These are phyloP conservation scores for Penicillium tannophilum DNA, from an alignment of 495 filamentous ascomycete genomes.

Conservation along the genomic window DNA sequence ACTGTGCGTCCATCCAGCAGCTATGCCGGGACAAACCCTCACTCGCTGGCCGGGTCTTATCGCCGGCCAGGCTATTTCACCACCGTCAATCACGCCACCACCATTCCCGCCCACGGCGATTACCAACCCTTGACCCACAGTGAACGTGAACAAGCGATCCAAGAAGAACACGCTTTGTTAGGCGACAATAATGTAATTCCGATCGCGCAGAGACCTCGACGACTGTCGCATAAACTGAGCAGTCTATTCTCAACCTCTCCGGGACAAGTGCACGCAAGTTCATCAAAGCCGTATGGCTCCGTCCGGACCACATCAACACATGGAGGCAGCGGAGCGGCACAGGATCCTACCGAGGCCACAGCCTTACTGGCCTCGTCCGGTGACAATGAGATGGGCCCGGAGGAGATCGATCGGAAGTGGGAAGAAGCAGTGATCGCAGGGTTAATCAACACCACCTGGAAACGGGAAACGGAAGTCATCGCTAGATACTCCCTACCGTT, in stretches of 20 bases:
- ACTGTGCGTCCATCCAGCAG: conserved; percentile 48
- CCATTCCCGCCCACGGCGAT: conserved; percentile 44
- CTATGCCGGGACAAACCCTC: conserved; percentile 35
- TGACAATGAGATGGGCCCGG: conserved; percentile 32
- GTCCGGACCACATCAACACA: conserved; percentile 17
- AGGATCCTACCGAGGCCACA: conserved; percentile 47
- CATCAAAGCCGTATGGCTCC: conserved; percentile 17
- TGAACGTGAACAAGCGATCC: conserved; percentile 63
- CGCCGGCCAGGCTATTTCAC: conserved; percentile 66
- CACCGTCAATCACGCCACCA: conserved; percentile 55
- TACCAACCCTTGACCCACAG: conserved; percentile 58
- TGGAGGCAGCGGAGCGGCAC: conserved; percentile 15
- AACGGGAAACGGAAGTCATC: conserved; percentile 74
- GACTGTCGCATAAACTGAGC: conserved; percentile 33
- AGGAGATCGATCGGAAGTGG: conserved; percentile 66
- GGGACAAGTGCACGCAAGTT: conserved; percentile 6
- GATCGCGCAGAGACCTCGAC: conserved; percentile 52
- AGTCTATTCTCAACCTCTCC: conserved; percentile 28
- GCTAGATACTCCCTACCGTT: conserved; percentile 63
- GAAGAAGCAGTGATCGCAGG: conserved; percentile 74
- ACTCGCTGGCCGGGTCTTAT: conserved; percentile 70
- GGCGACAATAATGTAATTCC: conserved; percentile 76
- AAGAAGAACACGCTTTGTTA: conserved; percentile 74
- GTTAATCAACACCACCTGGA: conserved; percentile 80
- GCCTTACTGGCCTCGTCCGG: conserved; percentile 44